These are phyloP conservation scores for Suillus luteus DNA, from an alignment of 768 basidiomycete genomes.

Conservation along the genomic window DNA sequence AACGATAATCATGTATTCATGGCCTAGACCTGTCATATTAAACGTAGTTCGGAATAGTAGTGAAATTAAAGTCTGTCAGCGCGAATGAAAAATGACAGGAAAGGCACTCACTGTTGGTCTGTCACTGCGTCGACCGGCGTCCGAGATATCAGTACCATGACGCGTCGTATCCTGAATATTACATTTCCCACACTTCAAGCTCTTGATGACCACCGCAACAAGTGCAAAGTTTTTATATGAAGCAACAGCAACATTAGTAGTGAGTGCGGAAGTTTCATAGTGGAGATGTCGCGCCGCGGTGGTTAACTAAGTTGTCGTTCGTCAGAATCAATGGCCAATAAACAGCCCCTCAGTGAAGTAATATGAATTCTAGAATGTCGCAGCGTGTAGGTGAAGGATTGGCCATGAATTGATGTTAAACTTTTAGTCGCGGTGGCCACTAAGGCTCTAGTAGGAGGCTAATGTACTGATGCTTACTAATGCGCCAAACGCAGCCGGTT, in stretches of 20 bases:
- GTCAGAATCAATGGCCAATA: not conserved
- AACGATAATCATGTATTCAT: not conserved
- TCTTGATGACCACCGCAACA: not conserved
- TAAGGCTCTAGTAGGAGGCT: too few relatives aligned
- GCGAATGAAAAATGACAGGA: not conserved
- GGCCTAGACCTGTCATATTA: not conserved
- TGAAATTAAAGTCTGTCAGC: not conserved
- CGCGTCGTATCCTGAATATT: not conserved
- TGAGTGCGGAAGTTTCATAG: not conserved
- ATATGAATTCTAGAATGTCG: not conserved
- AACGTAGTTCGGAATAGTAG: not conserved
- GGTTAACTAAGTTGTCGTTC: not conserved
- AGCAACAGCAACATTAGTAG: too few relatives aligned
- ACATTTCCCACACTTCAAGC: not conserved
- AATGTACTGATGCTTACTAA: not conserved
- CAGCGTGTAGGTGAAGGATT: not conserved
- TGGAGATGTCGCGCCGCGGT: not conserved
- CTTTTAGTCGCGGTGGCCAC: too few relatives aligned
- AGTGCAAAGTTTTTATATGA: not conserved
- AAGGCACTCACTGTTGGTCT: not conserved
- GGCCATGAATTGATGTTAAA: not conserved
- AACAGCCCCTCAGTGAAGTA: not conserved
- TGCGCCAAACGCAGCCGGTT: slow-evolving; percentile 12
- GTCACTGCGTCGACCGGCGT: not conserved
- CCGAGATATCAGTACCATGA: not conserved